A percentile compares a stretch with the other conserved stretches of the same genome.
Conservation (phyloP, 2,329 filamentous ascomycete genomes). For the Colletotrichum gloeosporioides region DNA sequence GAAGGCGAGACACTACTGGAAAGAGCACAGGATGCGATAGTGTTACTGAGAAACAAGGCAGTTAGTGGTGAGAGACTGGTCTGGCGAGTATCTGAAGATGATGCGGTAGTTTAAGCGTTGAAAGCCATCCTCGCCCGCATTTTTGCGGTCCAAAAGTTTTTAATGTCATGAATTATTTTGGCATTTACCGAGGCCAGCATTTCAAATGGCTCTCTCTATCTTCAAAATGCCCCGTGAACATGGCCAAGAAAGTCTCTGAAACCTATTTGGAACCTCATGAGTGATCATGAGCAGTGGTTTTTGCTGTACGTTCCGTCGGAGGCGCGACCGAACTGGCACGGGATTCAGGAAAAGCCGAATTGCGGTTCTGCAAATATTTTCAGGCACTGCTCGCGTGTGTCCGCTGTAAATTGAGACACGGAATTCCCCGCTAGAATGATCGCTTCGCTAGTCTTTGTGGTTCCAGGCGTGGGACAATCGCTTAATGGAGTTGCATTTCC, state of each 20-base stretch:
- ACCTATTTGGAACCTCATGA: fast-evolving
- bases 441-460: neutral
- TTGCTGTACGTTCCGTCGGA: neutral
- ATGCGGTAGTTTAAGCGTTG: neutral
- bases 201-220: no score
- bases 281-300: neutral
- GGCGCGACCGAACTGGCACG: neutral
- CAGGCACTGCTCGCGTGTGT: neutral
- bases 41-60: slow-evolving; percentile 37
- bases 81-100: slow-evolving; percentile 32
- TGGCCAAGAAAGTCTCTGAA: fast-evolving
- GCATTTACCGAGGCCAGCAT: fast-evolving
- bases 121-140: neutral
- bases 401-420: neutral
- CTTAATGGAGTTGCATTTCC: neutral
- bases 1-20: slow-evolving; percentile 44
- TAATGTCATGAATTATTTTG: neutral
- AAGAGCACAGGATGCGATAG: slow-evolving; percentile 42
- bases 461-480: neutral
- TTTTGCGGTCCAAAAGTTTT: neutral
- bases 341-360: neutral
- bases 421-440: neutral
- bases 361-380: neutral
- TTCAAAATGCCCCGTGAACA: fast-evolving
- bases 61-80: slow-evolving; percentile 47